These are phyloP conservation scores for Coniferiporia weirii DNA, from an alignment of 1,284 basidiomycete genomes.

Conservation along the genomic window DNA sequence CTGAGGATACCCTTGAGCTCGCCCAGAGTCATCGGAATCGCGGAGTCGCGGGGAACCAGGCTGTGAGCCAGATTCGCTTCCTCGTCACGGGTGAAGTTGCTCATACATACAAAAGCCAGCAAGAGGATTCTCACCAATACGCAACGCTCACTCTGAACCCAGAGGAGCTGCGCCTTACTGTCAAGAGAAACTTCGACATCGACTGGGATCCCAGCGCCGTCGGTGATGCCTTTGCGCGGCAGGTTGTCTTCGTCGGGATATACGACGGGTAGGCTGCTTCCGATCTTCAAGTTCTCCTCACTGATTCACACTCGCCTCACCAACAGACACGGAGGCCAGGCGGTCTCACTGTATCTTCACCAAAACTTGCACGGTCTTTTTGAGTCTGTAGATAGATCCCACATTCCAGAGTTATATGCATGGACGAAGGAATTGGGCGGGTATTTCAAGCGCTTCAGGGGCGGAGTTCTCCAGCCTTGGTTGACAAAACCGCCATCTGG, in stretches of 20 bases:
- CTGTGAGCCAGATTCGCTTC: conserved; percentile 3
- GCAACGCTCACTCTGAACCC: conserved; percentile 70
- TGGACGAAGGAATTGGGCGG: conserved; percentile 79
- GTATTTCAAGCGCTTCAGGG: conserved; percentile 84
- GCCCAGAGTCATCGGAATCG: conserved; percentile 17
- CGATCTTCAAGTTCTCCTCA: conserved; percentile 24
- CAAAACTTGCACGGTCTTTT: conserved; percentile 77
- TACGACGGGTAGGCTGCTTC: conserved; percentile 70
- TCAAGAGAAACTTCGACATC: conserved; percentile 55
- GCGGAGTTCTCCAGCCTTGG: conserved; percentile 74
- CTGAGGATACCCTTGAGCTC: conserved; percentile 18
- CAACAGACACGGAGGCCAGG: conserved; percentile 71
- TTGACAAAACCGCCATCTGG: conserved; percentile 38
- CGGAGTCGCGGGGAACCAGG: conserved; percentile 15
- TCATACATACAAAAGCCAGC: conserved; percentile 40
- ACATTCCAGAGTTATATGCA: conserved; percentile 68
- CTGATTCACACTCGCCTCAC: conserved; percentile 2
- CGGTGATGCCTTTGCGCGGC: conserved; percentile 57
- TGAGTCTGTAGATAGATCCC: conserved; percentile 63
- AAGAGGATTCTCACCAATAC: conserved; percentile 82
- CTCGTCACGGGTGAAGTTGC: not conserved
- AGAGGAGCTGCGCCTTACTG: conserved; percentile 60
- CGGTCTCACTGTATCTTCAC: conserved; percentile 70
- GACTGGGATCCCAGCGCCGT: conserved; percentile 69
- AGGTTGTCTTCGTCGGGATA: conserved; percentile 81